phyloP scores from a whole-genome alignment of 306 rosid genomes.

The Gynostemma pentaphyllum region DNA sequence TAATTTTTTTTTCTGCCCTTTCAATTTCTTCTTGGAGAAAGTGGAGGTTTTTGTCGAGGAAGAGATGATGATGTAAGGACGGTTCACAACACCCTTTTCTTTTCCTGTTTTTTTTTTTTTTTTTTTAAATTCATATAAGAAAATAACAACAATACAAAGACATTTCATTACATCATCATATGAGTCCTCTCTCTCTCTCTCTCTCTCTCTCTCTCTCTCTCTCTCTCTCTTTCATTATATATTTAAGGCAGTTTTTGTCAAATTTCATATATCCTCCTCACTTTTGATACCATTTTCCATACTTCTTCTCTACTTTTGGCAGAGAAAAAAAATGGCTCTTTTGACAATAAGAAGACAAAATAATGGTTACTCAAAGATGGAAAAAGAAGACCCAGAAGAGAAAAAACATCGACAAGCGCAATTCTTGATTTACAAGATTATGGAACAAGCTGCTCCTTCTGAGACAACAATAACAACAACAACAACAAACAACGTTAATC shows the following conservation, averaged over 20 bases:
- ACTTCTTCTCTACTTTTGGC: background rate
- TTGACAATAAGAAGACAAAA: slow-evolving; percentile 7
- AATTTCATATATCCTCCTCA: background rate
- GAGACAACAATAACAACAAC: too few relatives aligned
- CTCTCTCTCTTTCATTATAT: background rate
- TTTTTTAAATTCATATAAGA: background rate
- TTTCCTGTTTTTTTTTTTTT: background rate
- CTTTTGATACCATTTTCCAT: background rate
- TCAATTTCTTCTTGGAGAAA: too few relatives aligned
- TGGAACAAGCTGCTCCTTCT: slow-evolving; percentile 64
- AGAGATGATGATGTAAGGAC: slow-evolving; percentile 4
- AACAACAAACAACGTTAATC: slow-evolving; percentile 15
- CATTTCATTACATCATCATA: background rate
- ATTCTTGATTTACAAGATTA: slow-evolving; percentile 67
- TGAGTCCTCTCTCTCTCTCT: too few relatives aligned
- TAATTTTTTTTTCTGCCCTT: too few relatives aligned
- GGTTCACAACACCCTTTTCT: too few relatives aligned
- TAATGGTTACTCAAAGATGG: slow-evolving; percentile 53
- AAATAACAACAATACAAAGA: background rate
- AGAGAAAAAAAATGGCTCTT: slow-evolving; percentile 8
- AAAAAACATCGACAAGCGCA: slow-evolving; percentile 48
- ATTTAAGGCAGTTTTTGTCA: background rate
- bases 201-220: too few relatives aligned
- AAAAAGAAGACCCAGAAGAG: slow-evolving; percentile 73
- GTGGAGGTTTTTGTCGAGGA: background rate